Conservation (phyloP, 1,284 basidiomycete genomes). For the Fistulinella staudtii region DNA sequence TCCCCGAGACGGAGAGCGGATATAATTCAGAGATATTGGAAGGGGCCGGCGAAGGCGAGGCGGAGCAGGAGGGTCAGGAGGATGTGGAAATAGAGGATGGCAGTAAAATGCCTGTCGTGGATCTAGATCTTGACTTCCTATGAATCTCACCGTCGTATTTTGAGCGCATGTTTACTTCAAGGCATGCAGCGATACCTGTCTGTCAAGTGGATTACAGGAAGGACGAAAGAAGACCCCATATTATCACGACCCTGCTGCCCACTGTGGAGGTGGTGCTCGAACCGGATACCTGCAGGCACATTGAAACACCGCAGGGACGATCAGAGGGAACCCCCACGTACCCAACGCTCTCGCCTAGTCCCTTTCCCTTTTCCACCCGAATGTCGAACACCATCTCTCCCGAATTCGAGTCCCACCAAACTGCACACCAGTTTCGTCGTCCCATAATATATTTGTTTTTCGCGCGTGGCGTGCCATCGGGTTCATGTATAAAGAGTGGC, state of each 20-base stretch:
- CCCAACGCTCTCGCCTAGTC: slow-evolving; percentile 73
- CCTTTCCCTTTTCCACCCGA: slow-evolving; percentile 82
- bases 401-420: slow-evolving; percentile 54
- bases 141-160: slow-evolving; percentile 11
- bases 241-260: slow-evolving; percentile 33
- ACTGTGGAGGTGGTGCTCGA: slow-evolving; percentile 48
- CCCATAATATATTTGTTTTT: slow-evolving; percentile 84
- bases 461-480: slow-evolving; percentile 60
- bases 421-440: slow-evolving; percentile 86
- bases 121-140: slow-evolving; percentile 25
- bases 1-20: slow-evolving; percentile 41
- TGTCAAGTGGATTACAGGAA: neutral
- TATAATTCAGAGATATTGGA: slow-evolving; percentile 43
- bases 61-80: slow-evolving; percentile 28
- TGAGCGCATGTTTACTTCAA: slow-evolving; percentile 1
- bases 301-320: slow-evolving; percentile 1
- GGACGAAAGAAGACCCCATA: neutral
- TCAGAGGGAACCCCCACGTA: slow-evolving; percentile 32
- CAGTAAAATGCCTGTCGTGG: slow-evolving; percentile 26
- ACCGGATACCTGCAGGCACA: slow-evolving; percentile 42
- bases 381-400: slow-evolving; percentile 85
- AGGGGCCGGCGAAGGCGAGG: slow-evolving; percentile 27
- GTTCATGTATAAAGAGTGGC: slow-evolving; percentile 75
- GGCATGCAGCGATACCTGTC: neutral
- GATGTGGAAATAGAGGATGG: slow-evolving; percentile 25